Evolutionary conservation across 345 rosid species (phyloP), one percentile per base, ranked within the genome.

Genomic region (Draba incana): DNA sequence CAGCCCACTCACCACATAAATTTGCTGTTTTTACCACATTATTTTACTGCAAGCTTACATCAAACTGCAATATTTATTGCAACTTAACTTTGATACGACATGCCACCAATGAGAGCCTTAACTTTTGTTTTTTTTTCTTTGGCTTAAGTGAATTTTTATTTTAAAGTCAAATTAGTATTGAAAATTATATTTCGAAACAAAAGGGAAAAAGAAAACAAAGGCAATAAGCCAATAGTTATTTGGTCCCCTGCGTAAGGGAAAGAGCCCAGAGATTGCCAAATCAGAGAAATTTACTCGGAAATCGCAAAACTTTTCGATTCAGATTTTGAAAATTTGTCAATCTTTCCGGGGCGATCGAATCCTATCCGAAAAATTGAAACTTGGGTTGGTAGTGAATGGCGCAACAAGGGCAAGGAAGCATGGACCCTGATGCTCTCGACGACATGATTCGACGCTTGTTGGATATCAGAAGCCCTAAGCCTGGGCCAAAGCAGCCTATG

Each of bases 401-500:
- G 24, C 64, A 59, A 59, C 57, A 52, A 52, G 57, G 57, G 57
- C 57, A 28, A 38, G 64, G 69, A 62, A 72, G 57, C 64, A 72
- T 72, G 76, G 71, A 64, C 65, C 71, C 76, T 37, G 45, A 20
- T 20, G 27, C 52, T 72, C 76, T 72, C 44, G 71, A 64, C 51
- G 76, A 72, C 16, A 64, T 72, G 57, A 72, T 72, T 27, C 33
- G 51, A 1, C 76, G 76, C 46, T 64, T 72, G 25, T 43, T 64
- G 14, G 76, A 63, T 54, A 55, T 24, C 58, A 37, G 51, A 47
- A 63, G 56, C 64, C 48, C 65, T 5, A 72, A 64, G 64, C 58
- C 71, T 56, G 86, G 70, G 51, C 23, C 48, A 7, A 87, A 86
- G 76, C 97, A 84, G 75, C 90, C 83, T 52, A 88, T 84, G 84